Evolutionary conservation across 331 rosid genomes (phyloP), one percentile per base, ranked within the genome.

Genomic region (Rhamnella rubrinervis): DNA sequence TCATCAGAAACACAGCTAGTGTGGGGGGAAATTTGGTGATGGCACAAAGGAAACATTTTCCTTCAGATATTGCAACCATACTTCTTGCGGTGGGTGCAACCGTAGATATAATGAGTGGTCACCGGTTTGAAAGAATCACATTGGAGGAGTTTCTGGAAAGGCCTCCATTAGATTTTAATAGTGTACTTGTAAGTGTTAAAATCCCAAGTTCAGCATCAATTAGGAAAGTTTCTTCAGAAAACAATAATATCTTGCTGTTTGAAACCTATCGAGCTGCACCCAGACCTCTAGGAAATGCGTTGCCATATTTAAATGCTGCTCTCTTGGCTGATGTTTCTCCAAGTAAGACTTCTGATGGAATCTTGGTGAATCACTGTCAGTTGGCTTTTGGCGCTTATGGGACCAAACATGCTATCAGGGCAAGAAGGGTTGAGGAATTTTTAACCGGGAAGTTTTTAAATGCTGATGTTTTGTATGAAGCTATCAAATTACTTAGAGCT

Each of bases 211-310:
- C 79, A 87, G 77, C 68, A 63, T 62, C 78, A 3, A 66, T 8
- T 17, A 56, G 57, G 76, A 37, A 69, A 50, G 72, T 60, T 71
- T 82, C 83, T 70, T 68, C 86, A 31, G 75, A 79, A 53, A 61
- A 56, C 35, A 56, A 72, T 73, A 65, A 78, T 69, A 57, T 67
- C n/a, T 55, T 91, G 60, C 63, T 79, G 55, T 93, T 87, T 78
- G 96, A 93, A 85, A 88, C 91, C 44, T 88, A 84, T 77, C 82
- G 97, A 71, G 92, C 95, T 72, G 82, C 98, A 73, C 90, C 89
- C 16, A 82, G 96, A 51, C 95, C 98, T 6, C 93, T 91, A 51
- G 96, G 96, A 72, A 93, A 88, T 55, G 86, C 92, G 35, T 80
- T 93, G 73, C 72, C 96, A 12, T 83, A 82, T 73, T 71, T 91